Base-by-base conservation (phyloP, 192 early-diverging fungal species). In the Coemansia sp. region DNA sequence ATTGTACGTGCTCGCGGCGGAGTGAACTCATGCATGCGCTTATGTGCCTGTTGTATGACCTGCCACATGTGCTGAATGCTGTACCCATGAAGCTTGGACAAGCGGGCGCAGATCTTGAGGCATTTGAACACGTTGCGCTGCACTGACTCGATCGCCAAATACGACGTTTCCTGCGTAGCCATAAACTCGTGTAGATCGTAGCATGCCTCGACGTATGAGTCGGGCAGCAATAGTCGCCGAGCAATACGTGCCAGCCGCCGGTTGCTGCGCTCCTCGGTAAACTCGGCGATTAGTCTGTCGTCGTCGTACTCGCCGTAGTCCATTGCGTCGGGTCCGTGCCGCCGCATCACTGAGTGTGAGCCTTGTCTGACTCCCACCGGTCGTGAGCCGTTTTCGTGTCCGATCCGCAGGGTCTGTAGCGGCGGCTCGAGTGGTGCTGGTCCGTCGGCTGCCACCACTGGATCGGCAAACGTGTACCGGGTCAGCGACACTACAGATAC, bases 121-220 rank as follows among this genome's bases (percentile, higher is more conserved):
- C 77, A 80, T 39, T 80, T 80, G 63, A 80, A 80, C n/a, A 70
- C 65, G 43, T 80, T 80, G 45, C 77, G 65, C 59, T 80, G 72
- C 54, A 75, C 72, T 1, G 68, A 45, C 54, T 80, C 72, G 15
- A 61, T 47, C 19, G 61, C 58, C 12, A 75, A 35, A 27, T 25
- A 43, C 38, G 51, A 45, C 0, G 50, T 24, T 24, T 43, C 35
- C 7, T 65, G 66, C 25, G 52, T 48, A 0, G 58, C 77, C 62
- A 80, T 49, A 53, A 80, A 74, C 51, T 67, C 64, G 50, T 71
- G 72, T 32, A 80, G 38, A 48, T 74, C 67, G 15, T 65, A 80
- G 62, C 77, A 80, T 29, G 77, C 77, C 49, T 67, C 78, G 19
- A 67, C 60, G 10, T 81, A 81, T 24, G 67, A 72, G 60, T 81